Evolutionary conservation across 192 early-diverging fungal species (phyloP).

Genomic region (Lobulomyces angularis): DNA sequence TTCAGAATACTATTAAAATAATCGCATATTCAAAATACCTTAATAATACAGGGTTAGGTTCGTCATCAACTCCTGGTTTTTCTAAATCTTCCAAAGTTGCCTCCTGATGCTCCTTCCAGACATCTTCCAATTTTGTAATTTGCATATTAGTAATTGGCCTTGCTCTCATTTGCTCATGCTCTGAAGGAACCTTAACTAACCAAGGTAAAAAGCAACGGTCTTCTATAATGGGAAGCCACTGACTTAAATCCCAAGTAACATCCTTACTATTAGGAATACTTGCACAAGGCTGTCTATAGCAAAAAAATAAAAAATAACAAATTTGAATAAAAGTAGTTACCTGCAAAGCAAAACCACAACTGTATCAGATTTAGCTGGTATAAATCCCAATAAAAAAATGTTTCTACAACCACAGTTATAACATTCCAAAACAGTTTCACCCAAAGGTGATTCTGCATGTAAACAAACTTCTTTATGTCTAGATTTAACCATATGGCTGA

Average conservation of each 20-base stretch:
- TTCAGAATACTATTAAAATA: constrained; percentile 6
- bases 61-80: constrained; percentile 69
- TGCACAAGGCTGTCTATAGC: constrained; percentile 73
- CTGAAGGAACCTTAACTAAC: constrained; percentile 83
- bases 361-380: constrained; percentile 95
- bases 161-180: constrained; percentile 70
- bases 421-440: constrained; percentile 90
- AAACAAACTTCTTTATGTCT: constrained; percentile 90
- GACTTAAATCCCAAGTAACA: constrained; percentile 88
- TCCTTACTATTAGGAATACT: constrained; percentile 76
- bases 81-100: constrained; percentile 73
- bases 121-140: constrained; percentile 75
- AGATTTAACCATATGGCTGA: constrained; percentile 84
- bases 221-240: constrained; percentile 94
- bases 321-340: constrained; percentile 25
- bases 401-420: constrained; percentile 95
- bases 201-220: constrained; percentile 89
- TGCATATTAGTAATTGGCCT: constrained; percentile 70
- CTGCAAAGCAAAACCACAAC: constrained; percentile 94
- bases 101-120: constrained; percentile 67
- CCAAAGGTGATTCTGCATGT: constrained; percentile 84
- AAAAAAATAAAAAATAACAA: background rate
- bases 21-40: constrained; percentile 25
- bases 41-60: constrained; percentile 70
- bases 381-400: constrained; percentile 92